Base-by-base conservation (phyloP, 257 asterid genomes). In the Linderniella brevidens region DNA sequence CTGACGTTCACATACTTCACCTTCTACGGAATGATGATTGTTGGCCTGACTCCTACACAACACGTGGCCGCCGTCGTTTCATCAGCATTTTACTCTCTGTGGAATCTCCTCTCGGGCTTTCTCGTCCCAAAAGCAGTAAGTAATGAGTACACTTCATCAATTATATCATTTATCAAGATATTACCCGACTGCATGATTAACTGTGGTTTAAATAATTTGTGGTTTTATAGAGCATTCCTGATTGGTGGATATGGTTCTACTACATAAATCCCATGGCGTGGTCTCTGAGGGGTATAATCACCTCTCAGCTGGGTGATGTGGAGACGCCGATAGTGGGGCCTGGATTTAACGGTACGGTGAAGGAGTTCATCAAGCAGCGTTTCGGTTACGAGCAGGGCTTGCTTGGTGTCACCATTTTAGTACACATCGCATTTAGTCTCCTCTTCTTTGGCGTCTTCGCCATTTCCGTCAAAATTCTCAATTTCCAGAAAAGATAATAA, bases 201-300 rank as follows among this genome's bases (percentile, higher is more conserved):
- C 14, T 1, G 48, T 13, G 48, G 18, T 41, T 17, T 11, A n/a
- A 15, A 19, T 52, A 10, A 11, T 19, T 42, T 44, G 45, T 18
- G n/a, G n/a, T n/a, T n/a, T 25, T 56, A 14, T 61, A 86, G 96
- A 63, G 67, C 52, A 82, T 82, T 44, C 92, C 94, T 13, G 72
- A 64, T 42, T 86, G 94, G 94, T 86, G 96, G 96, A 48, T 81
- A 64, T 86, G 96, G 96, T 86, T 71, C 73, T 81, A 86, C 61
- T 78, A 86, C 53, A 72, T 86, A 47, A 75, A 81, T 62, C 96
- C 96, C 9, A 46, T 76, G 43, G 71, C 88, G 1, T 86, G 96
- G 96, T 73, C 76, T 5, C 56, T 86, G 52, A 69, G 92, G 14
- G 96, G 96, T 43, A 76, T 81, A 17, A 76, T 81, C 37, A 70